These are phyloP conservation scores for Kwoniella heveanensis DNA, from an alignment of 768 basidiomycete genomes.

Conservation along the genomic window DNA sequence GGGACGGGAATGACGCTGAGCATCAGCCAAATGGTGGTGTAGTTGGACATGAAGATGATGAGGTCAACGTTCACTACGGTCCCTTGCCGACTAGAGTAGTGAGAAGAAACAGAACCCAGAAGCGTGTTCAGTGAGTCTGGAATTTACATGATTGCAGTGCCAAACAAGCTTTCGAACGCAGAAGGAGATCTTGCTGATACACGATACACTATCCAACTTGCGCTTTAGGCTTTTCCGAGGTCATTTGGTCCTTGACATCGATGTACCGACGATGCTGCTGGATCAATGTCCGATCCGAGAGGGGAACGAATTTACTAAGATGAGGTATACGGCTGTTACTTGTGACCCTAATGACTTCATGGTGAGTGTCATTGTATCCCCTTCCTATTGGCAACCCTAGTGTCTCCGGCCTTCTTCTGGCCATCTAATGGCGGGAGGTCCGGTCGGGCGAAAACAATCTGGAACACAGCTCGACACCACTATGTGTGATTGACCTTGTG, in stretches of 20 bases:
- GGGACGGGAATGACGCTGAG: constrained; percentile 26
- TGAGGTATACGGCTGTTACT: constrained; percentile 95
- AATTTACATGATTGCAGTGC: too few relatives aligned
- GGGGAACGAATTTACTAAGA: constrained; percentile 85
- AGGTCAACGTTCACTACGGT: constrained; percentile 69
- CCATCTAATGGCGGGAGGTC: too few relatives aligned
- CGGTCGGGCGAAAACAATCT: too few relatives aligned
- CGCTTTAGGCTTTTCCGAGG: constrained; percentile 77
- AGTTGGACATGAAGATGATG: constrained; percentile 39
- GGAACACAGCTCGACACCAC: too few relatives aligned
- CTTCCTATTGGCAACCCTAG: not conserved
- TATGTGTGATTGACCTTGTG: too few relatives aligned
- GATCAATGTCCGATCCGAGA: constrained; percentile 74
- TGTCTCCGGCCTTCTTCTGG: too few relatives aligned
- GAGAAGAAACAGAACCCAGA: constrained; percentile 85
- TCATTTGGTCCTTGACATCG: constrained; percentile 80
- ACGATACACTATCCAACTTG: too few relatives aligned
- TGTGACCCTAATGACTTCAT: constrained; percentile 92
- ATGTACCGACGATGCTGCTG: constrained; percentile 80
- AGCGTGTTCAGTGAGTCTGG: constrained; percentile 68
- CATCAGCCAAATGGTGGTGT: constrained; percentile 25
- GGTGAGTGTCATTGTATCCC: constrained; percentile 21
- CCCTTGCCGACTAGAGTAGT: constrained; percentile 78
- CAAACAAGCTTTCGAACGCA: too few relatives aligned
- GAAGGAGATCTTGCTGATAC: not conserved